These are phyloP conservation scores for Lepidium didymum DNA, from an alignment of 345 rosid genomes.

Conservation along the genomic window DNA sequence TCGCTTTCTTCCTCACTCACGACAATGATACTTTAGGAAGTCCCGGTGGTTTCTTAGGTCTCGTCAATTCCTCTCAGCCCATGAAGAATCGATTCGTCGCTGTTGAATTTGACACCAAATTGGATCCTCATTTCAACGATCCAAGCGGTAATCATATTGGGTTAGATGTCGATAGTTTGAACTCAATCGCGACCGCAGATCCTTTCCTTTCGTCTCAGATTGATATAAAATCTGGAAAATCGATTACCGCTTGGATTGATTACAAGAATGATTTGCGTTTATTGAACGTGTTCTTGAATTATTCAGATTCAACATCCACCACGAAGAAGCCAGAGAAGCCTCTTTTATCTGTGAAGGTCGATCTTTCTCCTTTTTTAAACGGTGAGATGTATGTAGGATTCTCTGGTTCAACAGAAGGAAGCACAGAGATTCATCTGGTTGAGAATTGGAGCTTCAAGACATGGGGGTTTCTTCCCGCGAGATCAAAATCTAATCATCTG, in stretches of 20 bases:
- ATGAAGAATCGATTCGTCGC: constrained; percentile 80
- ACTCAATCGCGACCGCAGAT: constrained; percentile 61
- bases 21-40: constrained; percentile 64
- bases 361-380: constrained; percentile 55
- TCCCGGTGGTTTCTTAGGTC: constrained; percentile 72
- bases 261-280: constrained; percentile 66
- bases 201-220: constrained; percentile 34
- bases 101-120: constrained; percentile 71
- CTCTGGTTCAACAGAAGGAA: constrained; percentile 92
- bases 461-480: constrained; percentile 53
- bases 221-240: constrained; percentile 72
- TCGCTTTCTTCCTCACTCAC: constrained; percentile 81
- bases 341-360: constrained; percentile 44
- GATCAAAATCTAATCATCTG: constrained; percentile 42
- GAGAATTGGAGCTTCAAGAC: constrained; percentile 73
- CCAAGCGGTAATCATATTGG: constrained; percentile 73
- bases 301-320: constrained; percentile 16
- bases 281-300: constrained; percentile 62
- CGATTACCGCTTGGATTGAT: constrained; percentile 71
- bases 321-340: constrained; percentile 58
- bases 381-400: constrained; percentile 69
- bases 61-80: constrained; percentile 65
- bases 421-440: constrained; percentile 79
- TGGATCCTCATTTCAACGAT: constrained; percentile 56
- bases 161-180: constrained; percentile 61